Evolutionary conservation across 345 rosid species (phyloP).

Genomic region (Noccaea caerulescens): DNA sequence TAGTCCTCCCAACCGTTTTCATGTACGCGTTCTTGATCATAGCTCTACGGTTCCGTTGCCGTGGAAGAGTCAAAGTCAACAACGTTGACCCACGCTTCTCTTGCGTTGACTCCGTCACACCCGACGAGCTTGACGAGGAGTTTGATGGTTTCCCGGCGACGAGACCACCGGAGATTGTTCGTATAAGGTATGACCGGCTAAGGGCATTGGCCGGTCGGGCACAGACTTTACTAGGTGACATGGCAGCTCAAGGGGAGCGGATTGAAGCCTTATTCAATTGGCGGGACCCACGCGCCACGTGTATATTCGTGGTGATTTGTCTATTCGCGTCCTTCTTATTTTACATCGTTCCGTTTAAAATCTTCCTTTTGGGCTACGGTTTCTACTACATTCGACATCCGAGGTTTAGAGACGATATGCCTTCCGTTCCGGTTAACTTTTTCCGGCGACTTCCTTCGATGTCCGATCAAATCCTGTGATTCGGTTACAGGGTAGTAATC

Average conservation of each 20-base stretch:
- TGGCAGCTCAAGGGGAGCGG: conserved; percentile 88
- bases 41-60: conserved; percentile 59
- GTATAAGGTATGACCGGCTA: conserved; percentile 70
- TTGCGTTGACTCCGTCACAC: conserved; percentile 62
- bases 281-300: conserved; percentile 90
- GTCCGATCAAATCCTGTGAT: conserved; percentile 74
- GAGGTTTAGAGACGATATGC: conserved; percentile 87
- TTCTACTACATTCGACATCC: conserved; percentile 84
- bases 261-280: conserved; percentile 76
- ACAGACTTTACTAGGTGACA: conserved; percentile 76
- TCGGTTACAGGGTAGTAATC: background rate
- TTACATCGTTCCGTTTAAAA: conserved; percentile 73
- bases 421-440: conserved; percentile 69
- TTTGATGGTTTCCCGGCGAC: conserved; percentile 78
- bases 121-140: conserved; percentile 87
- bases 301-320: conserved; percentile 74
- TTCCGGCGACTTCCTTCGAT: conserved; percentile 85
- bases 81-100: conserved; percentile 69
- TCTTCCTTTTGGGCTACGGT: conserved; percentile 62
- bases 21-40: conserved; percentile 81
- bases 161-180: conserved; percentile 59
- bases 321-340: conserved; percentile 66
- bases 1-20: conserved; percentile 78
- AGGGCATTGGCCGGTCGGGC: conserved; percentile 87
- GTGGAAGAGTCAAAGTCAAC: conserved; percentile 53